These are phyloP conservation scores for Tardiomyces digboiensis DNA, from an alignment of 1,139 yeast species.

Conservation along the genomic window DNA sequence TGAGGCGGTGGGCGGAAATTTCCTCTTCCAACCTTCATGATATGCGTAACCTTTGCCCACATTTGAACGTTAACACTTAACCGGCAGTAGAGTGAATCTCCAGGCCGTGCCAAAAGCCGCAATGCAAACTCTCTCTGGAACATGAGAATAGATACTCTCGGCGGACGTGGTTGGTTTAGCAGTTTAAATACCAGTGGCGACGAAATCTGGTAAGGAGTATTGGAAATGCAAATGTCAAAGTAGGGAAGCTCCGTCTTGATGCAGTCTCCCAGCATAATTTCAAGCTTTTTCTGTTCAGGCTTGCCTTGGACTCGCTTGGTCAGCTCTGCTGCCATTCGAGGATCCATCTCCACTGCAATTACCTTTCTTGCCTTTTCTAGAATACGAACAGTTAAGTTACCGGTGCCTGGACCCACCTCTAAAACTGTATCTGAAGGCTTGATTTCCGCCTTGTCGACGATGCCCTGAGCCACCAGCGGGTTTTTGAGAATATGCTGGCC, in stretches of 20 bases:
- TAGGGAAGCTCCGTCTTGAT: constrained; percentile 94
- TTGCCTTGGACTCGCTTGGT: constrained; percentile 97
- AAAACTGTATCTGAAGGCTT: constrained; percentile 88
- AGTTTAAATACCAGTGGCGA: constrained; percentile 93
- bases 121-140: constrained; percentile 96
- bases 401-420: constrained; percentile 99
- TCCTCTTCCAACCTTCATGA: constrained; percentile 96
- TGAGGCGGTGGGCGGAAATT: constrained; percentile 98
- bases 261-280: constrained; percentile 88
- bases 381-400: constrained; percentile 89
- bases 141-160: constrained; percentile 92
- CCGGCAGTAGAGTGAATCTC: constrained; percentile 86
- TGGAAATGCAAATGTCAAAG: constrained; percentile 92
- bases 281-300: constrained; percentile 83
- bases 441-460: constrained; percentile 91
- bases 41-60: constrained; percentile 99
- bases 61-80: constrained; percentile 94
- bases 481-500: constrained; percentile 97
- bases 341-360: constrained; percentile 96
- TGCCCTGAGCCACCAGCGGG: constrained; percentile 96
- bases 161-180: constrained; percentile 86
- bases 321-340: constrained; percentile 98
- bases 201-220: constrained; percentile 96
- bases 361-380: constrained; percentile 88
- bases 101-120: constrained; percentile 90